These are phyloP conservation scores for Rhodotorula mucilaginosa DNA, from an alignment of 1,284 basidiomycete genomes.

Conservation along the genomic window DNA sequence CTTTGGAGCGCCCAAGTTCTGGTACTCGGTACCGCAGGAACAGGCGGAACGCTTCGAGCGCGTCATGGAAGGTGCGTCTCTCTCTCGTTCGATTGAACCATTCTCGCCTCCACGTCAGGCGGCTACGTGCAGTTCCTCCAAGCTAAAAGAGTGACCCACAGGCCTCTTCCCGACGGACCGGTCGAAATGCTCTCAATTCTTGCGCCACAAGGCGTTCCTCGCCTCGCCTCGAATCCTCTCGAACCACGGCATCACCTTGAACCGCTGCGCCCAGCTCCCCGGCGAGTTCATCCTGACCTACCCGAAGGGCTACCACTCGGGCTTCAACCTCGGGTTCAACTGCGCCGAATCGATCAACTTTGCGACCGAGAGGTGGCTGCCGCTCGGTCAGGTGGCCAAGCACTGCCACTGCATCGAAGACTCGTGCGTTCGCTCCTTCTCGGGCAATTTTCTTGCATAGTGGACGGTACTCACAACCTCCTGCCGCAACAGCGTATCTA, in stretches of 20 bases:
- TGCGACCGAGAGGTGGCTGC: conserved; percentile 85
- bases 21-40: conserved; percentile 92
- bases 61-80: conserved; percentile 67
- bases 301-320: conserved; percentile 61
- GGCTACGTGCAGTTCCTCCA: not conserved
- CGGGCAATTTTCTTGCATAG: too few relatives aligned
- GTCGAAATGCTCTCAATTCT: conserved; percentile 81
- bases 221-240: conserved; percentile 82
- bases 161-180: conserved; percentile 85
- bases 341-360: conserved; percentile 99
- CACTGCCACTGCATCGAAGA: conserved; percentile 78
- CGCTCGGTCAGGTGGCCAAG: conserved; percentile 76
- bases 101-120: not conserved
- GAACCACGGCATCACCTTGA: conserved; percentile 76
- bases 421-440: conserved; percentile 58
- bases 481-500: conserved; percentile 65
- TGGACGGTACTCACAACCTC: not conserved
- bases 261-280: conserved; percentile 80
- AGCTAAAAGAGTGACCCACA: conserved; percentile 44
- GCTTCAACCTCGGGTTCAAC: conserved; percentile 96
- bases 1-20: conserved; percentile 92
- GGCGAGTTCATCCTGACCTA: conserved; percentile 97
- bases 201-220: conserved; percentile 94
- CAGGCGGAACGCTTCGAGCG: conserved; percentile 73
- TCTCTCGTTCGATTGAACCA: not conserved